These are phyloP conservation scores for Penicillium riverlandense DNA, from an alignment of 495 filamentous ascomycete species.

Conservation along the genomic window DNA sequence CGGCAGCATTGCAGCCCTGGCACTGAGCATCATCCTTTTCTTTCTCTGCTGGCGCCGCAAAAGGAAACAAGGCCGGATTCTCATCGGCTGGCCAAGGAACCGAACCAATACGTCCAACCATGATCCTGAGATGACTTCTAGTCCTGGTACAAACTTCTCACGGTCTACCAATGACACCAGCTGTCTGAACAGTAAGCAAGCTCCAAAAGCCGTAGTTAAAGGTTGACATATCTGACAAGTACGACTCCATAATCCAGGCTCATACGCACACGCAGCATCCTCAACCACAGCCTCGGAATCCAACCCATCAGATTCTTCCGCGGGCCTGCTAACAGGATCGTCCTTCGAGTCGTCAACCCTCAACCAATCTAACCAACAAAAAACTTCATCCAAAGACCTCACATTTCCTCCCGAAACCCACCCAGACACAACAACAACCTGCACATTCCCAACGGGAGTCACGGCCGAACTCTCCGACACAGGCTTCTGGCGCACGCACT, in stretches of 20 bases:
- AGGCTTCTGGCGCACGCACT: constrained; percentile 19
- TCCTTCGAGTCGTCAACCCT: too few relatives aligned
- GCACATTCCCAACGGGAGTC: constrained; percentile 1
- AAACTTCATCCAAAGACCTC: constrained; percentile 1
- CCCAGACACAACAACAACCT: too few relatives aligned
- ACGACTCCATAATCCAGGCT: too few relatives aligned
- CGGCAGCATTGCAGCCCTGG: constrained; percentile 12
- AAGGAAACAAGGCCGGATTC: constrained; percentile 6
- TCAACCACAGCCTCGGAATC: too few relatives aligned
- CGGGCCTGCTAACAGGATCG: too few relatives aligned
- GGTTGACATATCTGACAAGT: too few relatives aligned
- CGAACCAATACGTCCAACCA: neutral
- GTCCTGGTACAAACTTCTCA: neutral
- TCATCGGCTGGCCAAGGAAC: neutral
- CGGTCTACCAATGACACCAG: neutral
- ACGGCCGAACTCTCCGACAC: constrained; percentile 28
- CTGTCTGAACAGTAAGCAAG: neutral
- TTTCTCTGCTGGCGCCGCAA: constrained; percentile 19
- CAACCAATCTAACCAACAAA: neutral
- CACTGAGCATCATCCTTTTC: constrained; percentile 11
- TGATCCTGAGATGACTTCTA: neutral
- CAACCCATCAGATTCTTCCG: too few relatives aligned
- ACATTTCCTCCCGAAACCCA: too few relatives aligned
- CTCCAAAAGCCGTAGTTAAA: neutral
- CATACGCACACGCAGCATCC: too few relatives aligned